phyloP scores from a whole-genome alignment of 192 early-diverging fungal species.

The Coemansia sp. region DNA sequence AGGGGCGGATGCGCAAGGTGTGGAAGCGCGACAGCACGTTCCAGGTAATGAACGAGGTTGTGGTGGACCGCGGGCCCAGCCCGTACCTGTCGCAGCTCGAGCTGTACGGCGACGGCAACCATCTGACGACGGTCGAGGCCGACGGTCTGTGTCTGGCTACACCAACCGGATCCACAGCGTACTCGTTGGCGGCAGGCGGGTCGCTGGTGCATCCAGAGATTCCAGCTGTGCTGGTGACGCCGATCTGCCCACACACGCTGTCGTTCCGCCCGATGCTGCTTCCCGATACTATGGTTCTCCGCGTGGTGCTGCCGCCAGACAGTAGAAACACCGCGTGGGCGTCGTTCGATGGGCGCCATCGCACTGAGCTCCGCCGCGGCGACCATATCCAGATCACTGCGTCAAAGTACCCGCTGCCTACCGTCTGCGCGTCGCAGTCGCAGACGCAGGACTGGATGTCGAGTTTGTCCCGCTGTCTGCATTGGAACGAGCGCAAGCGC shows the following conservation, averaged over 20 bases:
- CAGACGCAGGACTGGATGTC: conserved; percentile 88
- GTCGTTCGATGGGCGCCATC: conserved; percentile 89
- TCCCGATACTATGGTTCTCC: conserved; percentile 88
- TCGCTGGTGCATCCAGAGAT: conserved; percentile 95
- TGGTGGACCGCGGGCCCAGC: conserved; percentile 91
- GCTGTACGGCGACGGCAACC: conserved; percentile 81
- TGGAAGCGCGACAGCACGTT: conserved; percentile 67
- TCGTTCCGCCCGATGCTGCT: conserved; percentile 97
- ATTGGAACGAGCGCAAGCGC: conserved; percentile 90
- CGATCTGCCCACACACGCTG: conserved; percentile 90
- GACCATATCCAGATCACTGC: conserved; percentile 87
- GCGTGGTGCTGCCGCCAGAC: conserved; percentile 80
- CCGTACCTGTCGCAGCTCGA: conserved; percentile 87
- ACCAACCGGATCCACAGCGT: conserved; percentile 90
- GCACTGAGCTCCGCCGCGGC: conserved; percentile 82
- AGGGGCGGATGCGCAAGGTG: conserved; percentile 46
- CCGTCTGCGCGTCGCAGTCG: conserved; percentile 72
- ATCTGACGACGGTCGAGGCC: conserved; percentile 93
- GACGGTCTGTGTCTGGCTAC: conserved; percentile 95
- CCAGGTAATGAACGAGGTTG: conserved; percentile 93
- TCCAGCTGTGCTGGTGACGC: conserved; percentile 87
- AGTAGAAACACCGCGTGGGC: conserved; percentile 90
- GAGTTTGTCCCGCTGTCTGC: conserved; percentile 75
- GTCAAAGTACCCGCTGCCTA: conserved; percentile 83
- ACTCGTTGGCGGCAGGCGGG: conserved; percentile 91